These are phyloP conservation scores for Anisodus tanguticus DNA, from an alignment of 257 asterid genomes.

Conservation along the genomic window DNA sequence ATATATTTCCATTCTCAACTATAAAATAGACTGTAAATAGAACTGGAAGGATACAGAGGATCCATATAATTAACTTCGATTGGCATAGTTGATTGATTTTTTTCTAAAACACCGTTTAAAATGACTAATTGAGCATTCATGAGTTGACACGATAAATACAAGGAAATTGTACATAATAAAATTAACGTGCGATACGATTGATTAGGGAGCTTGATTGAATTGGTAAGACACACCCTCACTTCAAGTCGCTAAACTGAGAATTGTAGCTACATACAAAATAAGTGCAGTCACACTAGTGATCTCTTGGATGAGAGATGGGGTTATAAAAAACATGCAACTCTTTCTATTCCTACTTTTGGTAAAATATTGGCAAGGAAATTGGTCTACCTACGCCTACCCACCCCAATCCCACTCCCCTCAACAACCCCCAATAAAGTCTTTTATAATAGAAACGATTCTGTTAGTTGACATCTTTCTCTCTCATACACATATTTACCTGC, in stretches of 20 bases:
- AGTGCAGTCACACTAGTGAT: too few species aligned
- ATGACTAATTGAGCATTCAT: background rate
- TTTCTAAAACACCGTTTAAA: background rate
- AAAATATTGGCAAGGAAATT: background rate
- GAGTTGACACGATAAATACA: background rate
- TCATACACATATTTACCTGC: too few species aligned
- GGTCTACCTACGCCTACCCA: background rate
- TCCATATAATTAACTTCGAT: background rate
- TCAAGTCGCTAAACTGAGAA: too few species aligned
- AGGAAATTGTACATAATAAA: background rate
- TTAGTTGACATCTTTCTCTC: background rate
- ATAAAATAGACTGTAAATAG: background rate
- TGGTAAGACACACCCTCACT: background rate
- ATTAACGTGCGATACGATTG: background rate
- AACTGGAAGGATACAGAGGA: background rate
- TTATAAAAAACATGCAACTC: too few species aligned
- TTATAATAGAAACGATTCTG: background rate
- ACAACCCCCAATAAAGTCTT: constrained; percentile 11
- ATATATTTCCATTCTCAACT: background rate
- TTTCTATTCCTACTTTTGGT: too few species aligned
- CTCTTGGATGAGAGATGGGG: too few species aligned
- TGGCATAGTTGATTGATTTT: background rate
- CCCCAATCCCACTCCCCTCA: background rate
- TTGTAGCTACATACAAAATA: background rate
- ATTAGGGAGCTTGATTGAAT: background rate